phyloP scores from a whole-genome alignment of 352 stramenopile genomes.

The Plasmopara viticola region DNA sequence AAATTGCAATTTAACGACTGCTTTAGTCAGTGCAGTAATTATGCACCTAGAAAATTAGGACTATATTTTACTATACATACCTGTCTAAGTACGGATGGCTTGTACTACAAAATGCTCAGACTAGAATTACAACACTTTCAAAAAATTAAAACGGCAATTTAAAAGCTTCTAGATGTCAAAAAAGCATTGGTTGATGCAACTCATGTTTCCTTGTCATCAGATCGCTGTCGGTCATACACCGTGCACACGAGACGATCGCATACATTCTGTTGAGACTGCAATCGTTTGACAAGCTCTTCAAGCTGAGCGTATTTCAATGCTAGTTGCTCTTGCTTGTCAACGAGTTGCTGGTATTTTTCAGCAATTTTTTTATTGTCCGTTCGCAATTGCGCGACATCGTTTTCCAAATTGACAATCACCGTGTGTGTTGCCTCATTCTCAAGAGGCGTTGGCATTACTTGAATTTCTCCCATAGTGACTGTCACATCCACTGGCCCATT shows the following conservation, averaged over 20 bases:
- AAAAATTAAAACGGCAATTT: no score
- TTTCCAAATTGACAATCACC: neutral
- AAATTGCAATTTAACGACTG: no score
- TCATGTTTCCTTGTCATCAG: neutral
- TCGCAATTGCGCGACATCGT: constrained; percentile 3
- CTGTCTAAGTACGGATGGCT: no score
- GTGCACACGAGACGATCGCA: constrained; percentile 8
- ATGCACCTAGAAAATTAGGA: no score
- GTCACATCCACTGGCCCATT: neutral
- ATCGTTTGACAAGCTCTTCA: constrained; percentile 1
- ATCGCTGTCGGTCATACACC: constrained; percentile 4
- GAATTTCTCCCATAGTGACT: neutral
- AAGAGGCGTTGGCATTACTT: neutral
- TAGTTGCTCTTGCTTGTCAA: constrained; percentile 1
- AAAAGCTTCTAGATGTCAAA: no score
- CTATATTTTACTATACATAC: no score
- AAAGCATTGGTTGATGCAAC: no score
- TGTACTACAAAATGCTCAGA: no score
- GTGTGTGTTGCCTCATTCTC: constrained; percentile 2
- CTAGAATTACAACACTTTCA: no score
- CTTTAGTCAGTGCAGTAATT: no score
- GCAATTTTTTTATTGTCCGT: neutral
- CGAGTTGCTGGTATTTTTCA: constrained; percentile 5
- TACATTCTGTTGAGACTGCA: constrained; percentile 4
- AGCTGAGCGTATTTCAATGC: neutral